Evolutionary conservation across 2,329 filamentous ascomycete genomes (phyloP).

Genomic region (Aureobasidium sp.): DNA sequence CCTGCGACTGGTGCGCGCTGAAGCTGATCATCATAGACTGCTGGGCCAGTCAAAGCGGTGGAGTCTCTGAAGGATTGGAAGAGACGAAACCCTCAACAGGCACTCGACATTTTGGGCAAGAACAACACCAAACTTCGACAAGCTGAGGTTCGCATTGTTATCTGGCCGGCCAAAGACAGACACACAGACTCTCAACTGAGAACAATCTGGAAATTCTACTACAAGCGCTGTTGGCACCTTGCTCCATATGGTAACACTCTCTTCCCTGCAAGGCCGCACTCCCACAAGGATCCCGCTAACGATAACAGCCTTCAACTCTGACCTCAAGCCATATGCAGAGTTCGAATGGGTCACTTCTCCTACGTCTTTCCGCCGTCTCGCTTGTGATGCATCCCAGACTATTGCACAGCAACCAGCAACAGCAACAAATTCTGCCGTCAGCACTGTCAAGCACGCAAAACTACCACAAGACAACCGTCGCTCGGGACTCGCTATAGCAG

Average conservation of each 20-base stretch:
- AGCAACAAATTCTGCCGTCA: not conserved
- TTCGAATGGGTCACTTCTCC: not conserved
- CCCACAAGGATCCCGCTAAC: not conserved
- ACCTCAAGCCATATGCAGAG: not conserved
- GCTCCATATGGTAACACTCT: not conserved
- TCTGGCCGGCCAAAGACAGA: not conserved
- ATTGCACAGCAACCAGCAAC: not conserved
- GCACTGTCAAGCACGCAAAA: not conserved
- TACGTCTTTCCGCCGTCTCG: not conserved
- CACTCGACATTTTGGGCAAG: not conserved
- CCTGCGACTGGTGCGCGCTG: too few relatives aligned
- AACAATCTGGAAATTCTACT: not conserved
- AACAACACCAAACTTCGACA: not conserved
- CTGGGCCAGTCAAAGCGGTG: not conserved
- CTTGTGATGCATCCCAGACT: not conserved
- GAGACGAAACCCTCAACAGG: not conserved
- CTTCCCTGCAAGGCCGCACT: too few relatives aligned
- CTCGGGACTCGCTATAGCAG: not conserved
- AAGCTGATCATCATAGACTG: not conserved
- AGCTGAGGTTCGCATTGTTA: not conserved
- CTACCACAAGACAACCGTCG: not conserved
- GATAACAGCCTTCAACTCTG: not conserved
- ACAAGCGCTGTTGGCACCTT: not conserved
- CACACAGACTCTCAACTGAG: not conserved
- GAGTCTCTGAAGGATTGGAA: not conserved